Conservation (phyloP, 2,329 filamentous ascomycete genomes). For the Orbilia ellipsospora region DNA sequence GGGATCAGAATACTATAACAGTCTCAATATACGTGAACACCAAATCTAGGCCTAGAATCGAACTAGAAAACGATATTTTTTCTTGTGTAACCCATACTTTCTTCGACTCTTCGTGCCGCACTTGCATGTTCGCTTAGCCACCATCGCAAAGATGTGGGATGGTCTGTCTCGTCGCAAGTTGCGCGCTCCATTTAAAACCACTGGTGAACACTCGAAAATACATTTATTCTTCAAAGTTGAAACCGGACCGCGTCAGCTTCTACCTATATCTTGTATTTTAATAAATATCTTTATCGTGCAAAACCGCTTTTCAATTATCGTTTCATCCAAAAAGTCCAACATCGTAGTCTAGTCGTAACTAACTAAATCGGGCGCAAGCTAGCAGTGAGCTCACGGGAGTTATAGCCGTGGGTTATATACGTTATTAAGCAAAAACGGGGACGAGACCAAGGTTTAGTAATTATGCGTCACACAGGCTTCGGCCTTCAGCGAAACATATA, state of each 20-base stretch:
- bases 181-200: neutral
- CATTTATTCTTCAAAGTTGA: no score
- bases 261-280: no score
- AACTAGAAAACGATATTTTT: neutral
- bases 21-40: neutral
- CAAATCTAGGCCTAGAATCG: neutral
- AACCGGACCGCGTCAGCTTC: no score
- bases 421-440: conserved; percentile 20
- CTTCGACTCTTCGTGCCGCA: neutral
- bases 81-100: neutral
- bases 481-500: neutral
- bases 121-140: neutral
- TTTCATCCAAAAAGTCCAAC: neutral
- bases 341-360: conserved; percentile 7
- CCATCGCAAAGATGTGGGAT: neutral
- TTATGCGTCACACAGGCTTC: conserved; percentile 6
- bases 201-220: neutral
- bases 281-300: no score
- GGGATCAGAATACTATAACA: neutral
- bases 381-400: conserved; percentile 2
- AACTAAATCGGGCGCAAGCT: conserved; percentile 28
- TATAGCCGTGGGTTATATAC: neutral
- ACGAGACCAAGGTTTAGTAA: no score
- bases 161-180: neutral
- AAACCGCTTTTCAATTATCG: no score